These are phyloP conservation scores for Chlorella sp. DNA, from an alignment of 139 green algal genomes.

Conservation along the genomic window DNA sequence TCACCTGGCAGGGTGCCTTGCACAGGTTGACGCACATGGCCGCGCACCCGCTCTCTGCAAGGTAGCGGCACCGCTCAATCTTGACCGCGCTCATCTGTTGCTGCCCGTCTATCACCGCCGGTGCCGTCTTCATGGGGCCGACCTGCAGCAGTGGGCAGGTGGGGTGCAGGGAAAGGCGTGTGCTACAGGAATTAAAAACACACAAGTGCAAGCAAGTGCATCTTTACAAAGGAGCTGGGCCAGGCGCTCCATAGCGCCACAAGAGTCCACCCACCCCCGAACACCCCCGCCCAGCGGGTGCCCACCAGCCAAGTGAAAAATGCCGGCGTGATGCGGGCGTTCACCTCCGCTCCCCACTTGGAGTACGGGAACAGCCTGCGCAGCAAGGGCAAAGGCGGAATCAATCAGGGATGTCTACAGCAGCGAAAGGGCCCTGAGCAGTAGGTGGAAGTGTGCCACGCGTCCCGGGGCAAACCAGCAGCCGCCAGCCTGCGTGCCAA, in stretches of 20 bases:
- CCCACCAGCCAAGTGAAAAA: conserved; percentile 88
- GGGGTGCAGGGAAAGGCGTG: no score
- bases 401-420: no score
- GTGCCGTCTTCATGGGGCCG: background rate
- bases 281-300: background rate
- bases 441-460: no score
- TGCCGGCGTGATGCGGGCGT: conserved; percentile 74
- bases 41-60: conserved; percentile 68
- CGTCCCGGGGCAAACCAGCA: no score
- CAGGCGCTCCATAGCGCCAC: no score
- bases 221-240: no score
- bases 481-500: no score
- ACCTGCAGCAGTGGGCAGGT: background rate
- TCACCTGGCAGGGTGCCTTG: conserved; percentile 78
- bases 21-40: conserved; percentile 91
- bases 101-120: background rate
- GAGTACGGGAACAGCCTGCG: conserved; percentile 71
- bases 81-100: conserved; percentile 62
- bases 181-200: no score
- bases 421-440: no score
- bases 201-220: no score
- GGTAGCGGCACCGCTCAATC: conserved; percentile 77
- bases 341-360: conserved; percentile 83
- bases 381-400: no score
- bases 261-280: no score